A percentile compares a stretch with the other conserved stretches of the same genome.
phyloP scores from a whole-genome alignment of 2,329 filamentous ascomycete species.

The Colletotrichum incanum region DNA sequence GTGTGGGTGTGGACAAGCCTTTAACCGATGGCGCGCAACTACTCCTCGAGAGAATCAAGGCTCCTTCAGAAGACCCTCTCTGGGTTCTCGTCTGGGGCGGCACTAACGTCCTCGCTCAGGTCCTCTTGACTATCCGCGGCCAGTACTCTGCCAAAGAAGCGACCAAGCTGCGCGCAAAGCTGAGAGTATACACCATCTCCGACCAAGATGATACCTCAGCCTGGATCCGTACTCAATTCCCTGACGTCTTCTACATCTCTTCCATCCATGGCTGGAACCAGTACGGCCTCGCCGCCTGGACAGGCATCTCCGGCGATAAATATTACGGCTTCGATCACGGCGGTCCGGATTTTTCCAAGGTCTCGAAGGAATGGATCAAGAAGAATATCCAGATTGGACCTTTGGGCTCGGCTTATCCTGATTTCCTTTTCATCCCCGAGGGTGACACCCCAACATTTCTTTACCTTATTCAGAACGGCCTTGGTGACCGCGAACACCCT shows the following conservation, averaged over 20 bases:
- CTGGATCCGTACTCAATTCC: conserved; percentile 70
- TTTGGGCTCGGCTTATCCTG: conserved; percentile 61
- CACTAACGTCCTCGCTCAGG: conserved; percentile 67
- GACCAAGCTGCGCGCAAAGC: conserved; percentile 55
- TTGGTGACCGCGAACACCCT: conserved; percentile 62
- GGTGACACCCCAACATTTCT: conserved; percentile 68
- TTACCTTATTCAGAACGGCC: conserved; percentile 64
- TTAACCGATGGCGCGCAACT: conserved; percentile 59
- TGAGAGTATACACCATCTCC: conserved; percentile 70
- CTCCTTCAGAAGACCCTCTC: conserved; percentile 56
- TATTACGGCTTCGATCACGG: conserved; percentile 61
- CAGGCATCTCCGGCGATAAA: conserved; percentile 61
- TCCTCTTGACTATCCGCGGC: conserved; percentile 58
- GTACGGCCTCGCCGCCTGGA: conserved; percentile 70
- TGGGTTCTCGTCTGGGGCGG: conserved; percentile 71
- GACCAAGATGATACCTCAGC: conserved; percentile 72
- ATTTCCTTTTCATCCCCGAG: conserved; percentile 68
- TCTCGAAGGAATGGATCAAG: conserved; percentile 67
- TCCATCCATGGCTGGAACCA: conserved; percentile 70
- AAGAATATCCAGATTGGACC: conserved; percentile 67
- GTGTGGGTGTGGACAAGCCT: conserved; percentile 50
- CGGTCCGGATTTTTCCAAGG: conserved; percentile 61
- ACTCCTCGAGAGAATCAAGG: conserved; percentile 53
- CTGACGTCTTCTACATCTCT: conserved; percentile 69
- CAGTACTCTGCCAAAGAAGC: conserved; percentile 49